Conservation (phyloP, 1,284 basidiomycete genomes). For the Heterobasidion occidentale region DNA sequence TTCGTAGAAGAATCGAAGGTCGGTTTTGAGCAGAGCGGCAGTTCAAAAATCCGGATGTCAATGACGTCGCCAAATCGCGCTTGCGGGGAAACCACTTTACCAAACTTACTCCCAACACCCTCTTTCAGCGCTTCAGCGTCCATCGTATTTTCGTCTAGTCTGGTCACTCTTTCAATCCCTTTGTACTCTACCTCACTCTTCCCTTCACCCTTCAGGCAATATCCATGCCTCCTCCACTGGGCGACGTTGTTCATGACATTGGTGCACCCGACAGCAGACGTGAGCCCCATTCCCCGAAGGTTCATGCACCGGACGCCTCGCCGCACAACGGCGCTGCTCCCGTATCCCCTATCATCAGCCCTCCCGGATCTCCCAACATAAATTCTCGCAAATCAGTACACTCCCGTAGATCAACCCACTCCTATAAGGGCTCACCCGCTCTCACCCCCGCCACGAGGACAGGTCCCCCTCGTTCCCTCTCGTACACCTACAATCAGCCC, state of each 20-base stretch:
- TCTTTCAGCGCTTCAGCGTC: too few relatives aligned
- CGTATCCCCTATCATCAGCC: background rate
- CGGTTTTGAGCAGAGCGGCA: too few relatives aligned
- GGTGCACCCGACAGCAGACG: background rate
- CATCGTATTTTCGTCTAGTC: background rate
- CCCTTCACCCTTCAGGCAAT: background rate
- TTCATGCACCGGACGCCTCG: background rate
- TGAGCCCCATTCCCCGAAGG: background rate
- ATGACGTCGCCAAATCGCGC: too few relatives aligned
- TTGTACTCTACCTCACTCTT: background rate
- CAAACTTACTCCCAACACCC: too few relatives aligned
- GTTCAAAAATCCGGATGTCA: too few relatives aligned
- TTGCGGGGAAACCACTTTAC: too few relatives aligned
- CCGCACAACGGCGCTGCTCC: background rate
- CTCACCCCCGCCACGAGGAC: slow-evolving; percentile 57
- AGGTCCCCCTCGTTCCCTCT: slow-evolving; percentile 67
- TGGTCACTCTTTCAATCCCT: background rate
- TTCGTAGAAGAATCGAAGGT: too few relatives aligned
- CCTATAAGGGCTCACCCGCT: slow-evolving; percentile 18
- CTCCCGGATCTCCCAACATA: background rate
- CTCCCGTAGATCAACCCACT: slow-evolving; percentile 1
- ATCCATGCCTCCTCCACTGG: background rate
- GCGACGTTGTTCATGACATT: background rate
- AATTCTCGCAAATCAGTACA: background rate
- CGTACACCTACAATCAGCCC: slow-evolving; percentile 50